phyloP scores from a whole-genome alignment of 305 asterid species.

The Fraxinus dipetala region DNA sequence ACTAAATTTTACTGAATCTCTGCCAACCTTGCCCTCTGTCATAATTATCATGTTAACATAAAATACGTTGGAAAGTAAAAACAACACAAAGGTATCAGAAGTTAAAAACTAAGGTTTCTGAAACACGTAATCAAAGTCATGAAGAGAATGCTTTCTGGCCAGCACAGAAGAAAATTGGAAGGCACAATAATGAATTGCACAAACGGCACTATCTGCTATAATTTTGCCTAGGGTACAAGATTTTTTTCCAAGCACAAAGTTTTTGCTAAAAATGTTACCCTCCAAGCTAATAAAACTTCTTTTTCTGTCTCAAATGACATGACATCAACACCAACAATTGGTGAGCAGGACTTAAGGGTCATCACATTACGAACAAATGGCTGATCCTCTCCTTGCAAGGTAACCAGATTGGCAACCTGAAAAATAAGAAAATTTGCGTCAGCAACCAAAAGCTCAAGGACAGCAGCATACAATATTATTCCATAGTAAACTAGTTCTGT shows the following conservation, averaged over 20 bases:
- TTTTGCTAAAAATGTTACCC: slow-evolving; percentile 54
- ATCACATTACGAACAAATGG: slow-evolving; percentile 93
- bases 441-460: slow-evolving; percentile 21
- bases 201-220: slow-evolving; percentile 1
- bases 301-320: slow-evolving; percentile 94
- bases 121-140: background rate
- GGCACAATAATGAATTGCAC: background rate
- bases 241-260: background rate
- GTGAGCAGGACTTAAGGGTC: slow-evolving; percentile 94
- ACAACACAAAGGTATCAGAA: background rate
- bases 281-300: slow-evolving; percentile 92
- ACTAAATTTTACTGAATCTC: slow-evolving; percentile 10
- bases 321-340: slow-evolving; percentile 96
- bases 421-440: slow-evolving; percentile 25
- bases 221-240: slow-evolving; percentile 8
- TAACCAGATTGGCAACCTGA: slow-evolving; percentile 88
- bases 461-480: slow-evolving; percentile 21
- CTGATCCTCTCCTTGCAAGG: slow-evolving; percentile 89
- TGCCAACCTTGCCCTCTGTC: background rate
- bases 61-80: slow-evolving; percentile 7
- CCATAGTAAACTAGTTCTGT: background rate
- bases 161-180: background rate
- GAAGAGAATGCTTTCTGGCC: background rate
- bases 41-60: background rate
- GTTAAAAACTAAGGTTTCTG: background rate